These are phyloP conservation scores for Epichloe typhina DNA, from an alignment of 2,329 filamentous ascomycete genomes.

Conservation along the genomic window DNA sequence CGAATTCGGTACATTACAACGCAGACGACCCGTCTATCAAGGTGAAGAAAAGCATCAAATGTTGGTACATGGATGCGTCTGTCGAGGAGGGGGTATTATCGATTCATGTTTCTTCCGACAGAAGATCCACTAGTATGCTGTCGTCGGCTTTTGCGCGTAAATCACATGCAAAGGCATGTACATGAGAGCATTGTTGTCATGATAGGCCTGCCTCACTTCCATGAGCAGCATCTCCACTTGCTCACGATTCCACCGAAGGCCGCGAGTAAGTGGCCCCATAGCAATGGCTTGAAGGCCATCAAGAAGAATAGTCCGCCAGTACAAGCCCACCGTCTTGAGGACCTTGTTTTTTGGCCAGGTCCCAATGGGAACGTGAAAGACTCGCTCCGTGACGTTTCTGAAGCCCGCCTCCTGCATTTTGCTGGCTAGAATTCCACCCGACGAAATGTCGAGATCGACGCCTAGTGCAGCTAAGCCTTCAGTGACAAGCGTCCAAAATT, in stretches of 20 bases:
- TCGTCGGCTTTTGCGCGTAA: constrained; percentile 37
- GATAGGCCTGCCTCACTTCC: constrained; percentile 34
- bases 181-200: constrained; percentile 29
- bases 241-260: constrained; percentile 32
- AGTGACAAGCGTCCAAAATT: constrained; percentile 33
- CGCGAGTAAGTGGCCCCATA: constrained; percentile 36
- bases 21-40: background rate
- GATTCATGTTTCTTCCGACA: background rate
- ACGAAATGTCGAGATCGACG: constrained; percentile 32
- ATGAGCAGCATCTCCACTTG: constrained; percentile 36
- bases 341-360: constrained; percentile 40
- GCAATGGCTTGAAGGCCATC: constrained; percentile 39
- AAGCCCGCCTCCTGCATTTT: constrained; percentile 39
- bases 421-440: constrained; percentile 26
- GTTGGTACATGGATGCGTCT: too few relatives aligned
- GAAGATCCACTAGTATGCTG: constrained; percentile 1
- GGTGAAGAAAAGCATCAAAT: too few relatives aligned
- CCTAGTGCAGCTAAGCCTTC: constrained; percentile 30
- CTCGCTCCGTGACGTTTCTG: constrained; percentile 34
- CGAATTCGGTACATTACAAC: too few relatives aligned
- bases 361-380: constrained; percentile 40
- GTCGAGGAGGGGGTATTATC: background rate
- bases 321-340: constrained; percentile 37
- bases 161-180: constrained; percentile 45
- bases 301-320: constrained; percentile 36